Percentiles rank a stretch among this genome's conserved stretches.
Conservation (phyloP, 768 basidiomycete species). For the Rhodotorula sphaerocarpa region DNA sequence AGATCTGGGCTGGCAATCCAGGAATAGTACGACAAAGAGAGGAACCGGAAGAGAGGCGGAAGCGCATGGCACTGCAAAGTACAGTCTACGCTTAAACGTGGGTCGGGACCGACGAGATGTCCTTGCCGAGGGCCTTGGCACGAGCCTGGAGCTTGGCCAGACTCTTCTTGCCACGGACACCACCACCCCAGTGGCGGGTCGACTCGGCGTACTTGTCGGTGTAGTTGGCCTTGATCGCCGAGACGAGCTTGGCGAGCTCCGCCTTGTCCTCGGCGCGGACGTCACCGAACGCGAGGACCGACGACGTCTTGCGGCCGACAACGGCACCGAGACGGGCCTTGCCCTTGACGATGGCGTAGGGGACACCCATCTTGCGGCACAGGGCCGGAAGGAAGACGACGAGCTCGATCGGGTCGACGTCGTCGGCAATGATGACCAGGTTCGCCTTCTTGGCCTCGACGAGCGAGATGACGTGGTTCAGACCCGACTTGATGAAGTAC, state of each 20-base stretch:
- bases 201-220: constrained; percentile 73
- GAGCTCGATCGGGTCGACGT: constrained; percentile 98
- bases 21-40: no score
- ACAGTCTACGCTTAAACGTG: no score
- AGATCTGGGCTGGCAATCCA: no score
- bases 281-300: constrained; percentile 82
- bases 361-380: constrained; percentile 99
- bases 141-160: constrained; percentile 12
- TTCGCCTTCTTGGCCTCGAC: constrained; percentile 96
- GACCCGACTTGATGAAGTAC: constrained; percentile 85
- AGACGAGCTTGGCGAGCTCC: constrained; percentile 83
- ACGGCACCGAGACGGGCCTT: constrained; percentile 97
- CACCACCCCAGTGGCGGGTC: constrained; percentile 63
- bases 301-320: constrained; percentile 96
- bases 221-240: constrained; percentile 96
- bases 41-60: no score
- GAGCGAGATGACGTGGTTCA: constrained; percentile 93
- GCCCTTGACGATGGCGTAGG: constrained; percentile 90
- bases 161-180: constrained; percentile 2
- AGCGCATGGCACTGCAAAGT: no score
- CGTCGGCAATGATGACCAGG: constrained; percentile 90
- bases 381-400: constrained; percentile 96
- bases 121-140: constrained; percentile 18
- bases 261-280: constrained; percentile 89
- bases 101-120: constrained; percentile 11